Base-by-base conservation (phyloP, 106 monocot species). In the Acorus gramineus region DNA sequence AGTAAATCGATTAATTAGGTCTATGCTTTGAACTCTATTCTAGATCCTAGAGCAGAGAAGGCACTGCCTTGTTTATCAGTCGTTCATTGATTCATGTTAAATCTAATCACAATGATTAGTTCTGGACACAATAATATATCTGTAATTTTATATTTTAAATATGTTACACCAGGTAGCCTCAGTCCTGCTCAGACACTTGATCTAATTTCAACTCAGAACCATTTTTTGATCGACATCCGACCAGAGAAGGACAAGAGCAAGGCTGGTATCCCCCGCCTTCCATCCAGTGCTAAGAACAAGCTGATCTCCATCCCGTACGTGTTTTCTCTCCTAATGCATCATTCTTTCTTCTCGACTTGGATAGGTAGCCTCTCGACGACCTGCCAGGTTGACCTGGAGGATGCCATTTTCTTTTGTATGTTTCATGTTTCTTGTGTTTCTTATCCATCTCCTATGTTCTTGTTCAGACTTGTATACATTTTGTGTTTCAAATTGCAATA, bases 181-280 rank as follows among this genome's bases (percentile, higher is more conserved):
- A 95, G 75, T 53, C 69, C 95, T 69, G 84, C 95, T 4, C 95
- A 81, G 62, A 59, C 85, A 46, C 87, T 95, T 28, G 95, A 95
- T 14, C 46, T 80, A 44, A 62, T 90, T 64, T 66, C 82, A 2
- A 54, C 87, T 8, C 84, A 82, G 55, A 78, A 87, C 51, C 74
- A 87, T 80, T 7, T 87, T 11, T 3, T 90, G 66, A 79, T 95
- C 46, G 95, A 95, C 52, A 78, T 95, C 47, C 79, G 95, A 66
- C 80, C 84, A 42, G 95, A 87, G 66, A 85, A 85, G 59, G 90
- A 95, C 54, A 90, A 87, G 77, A 76, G 65, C 71, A 95, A 85
- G 55, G 76, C 80, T 4, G 95, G 95, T 58, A 66, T 95, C 56
- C 95, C 90, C 59, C 84, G 77, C 6, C 80, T 90, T 44, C 95